phyloP scores from a whole-genome alignment of 208 protist species.

The Crithidia mellificae region DNA sequence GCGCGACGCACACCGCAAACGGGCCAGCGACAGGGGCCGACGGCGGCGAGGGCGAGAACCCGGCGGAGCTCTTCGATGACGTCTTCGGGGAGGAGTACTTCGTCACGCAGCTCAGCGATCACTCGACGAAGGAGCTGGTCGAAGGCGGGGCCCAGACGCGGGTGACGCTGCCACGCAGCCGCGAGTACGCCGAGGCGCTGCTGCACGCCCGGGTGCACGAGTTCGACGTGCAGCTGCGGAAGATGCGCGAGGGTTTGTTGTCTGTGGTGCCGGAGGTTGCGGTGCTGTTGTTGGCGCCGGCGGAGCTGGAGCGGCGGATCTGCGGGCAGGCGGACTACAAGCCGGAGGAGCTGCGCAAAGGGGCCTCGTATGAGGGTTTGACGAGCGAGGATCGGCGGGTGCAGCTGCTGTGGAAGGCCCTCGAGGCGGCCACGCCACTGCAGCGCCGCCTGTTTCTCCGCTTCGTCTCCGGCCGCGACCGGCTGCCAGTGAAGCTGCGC shows the following conservation, averaged over 20 bases:
- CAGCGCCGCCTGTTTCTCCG: constrained; percentile 90
- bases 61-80: constrained; percentile 71
- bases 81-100: constrained; percentile 88
- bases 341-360: constrained; percentile 80
- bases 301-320: constrained; percentile 87
- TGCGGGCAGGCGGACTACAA: constrained; percentile 92
- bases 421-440: constrained; percentile 80
- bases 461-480: constrained; percentile 90
- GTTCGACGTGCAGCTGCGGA: constrained; percentile 68
- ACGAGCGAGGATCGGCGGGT: constrained; percentile 83
- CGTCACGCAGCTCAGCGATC: constrained; percentile 81
- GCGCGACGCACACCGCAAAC: not conserved
- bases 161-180: constrained; percentile 75
- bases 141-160: constrained; percentile 52
- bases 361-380: constrained; percentile 84
- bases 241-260: constrained; percentile 87
- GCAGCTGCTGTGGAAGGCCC: constrained; percentile 87
- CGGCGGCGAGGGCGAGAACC: constrained; percentile 1
- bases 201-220: constrained; percentile 79
- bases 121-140: constrained; percentile 74
- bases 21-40: too few species aligned
- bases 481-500: constrained; percentile 86
- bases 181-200: constrained; percentile 81
- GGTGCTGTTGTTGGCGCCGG: constrained; percentile 81
- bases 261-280: constrained; percentile 83